Percentiles rank a stretch among this genome's conserved stretches.
Conservation (phyloP, 495 filamentous ascomycete species). For the Lepraria neglecta region DNA sequence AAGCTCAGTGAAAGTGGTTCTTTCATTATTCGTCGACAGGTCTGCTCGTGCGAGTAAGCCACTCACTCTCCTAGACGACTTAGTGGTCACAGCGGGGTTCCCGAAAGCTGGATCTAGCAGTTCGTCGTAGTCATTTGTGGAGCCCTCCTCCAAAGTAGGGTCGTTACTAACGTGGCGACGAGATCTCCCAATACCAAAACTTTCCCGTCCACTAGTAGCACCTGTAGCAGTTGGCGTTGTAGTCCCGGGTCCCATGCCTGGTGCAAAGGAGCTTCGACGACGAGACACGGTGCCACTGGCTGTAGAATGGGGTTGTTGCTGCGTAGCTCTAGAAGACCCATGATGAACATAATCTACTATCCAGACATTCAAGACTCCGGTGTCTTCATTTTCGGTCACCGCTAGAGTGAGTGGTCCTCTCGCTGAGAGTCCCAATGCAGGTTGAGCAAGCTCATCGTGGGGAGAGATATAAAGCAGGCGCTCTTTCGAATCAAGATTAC, state of each 20-base stretch:
- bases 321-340: constrained; percentile 46
- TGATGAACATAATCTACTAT: constrained; percentile 60
- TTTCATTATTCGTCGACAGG: constrained; percentile 68
- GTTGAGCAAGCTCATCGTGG: constrained; percentile 42
- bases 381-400: constrained; percentile 70
- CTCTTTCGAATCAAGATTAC: constrained; percentile 59
- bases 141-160: constrained; percentile 37
- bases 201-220: constrained; percentile 46
- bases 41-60: constrained; percentile 89
- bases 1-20: constrained; percentile 66
- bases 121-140: constrained; percentile 48
- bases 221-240: constrained; percentile 63
- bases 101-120: constrained; percentile 78
- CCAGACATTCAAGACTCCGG: constrained; percentile 73
- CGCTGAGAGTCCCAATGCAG: constrained; percentile 15
- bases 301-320: constrained; percentile 42
- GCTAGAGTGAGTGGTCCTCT: constrained; percentile 59
- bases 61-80: constrained; percentile 81
- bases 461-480: constrained; percentile 73
- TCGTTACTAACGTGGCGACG: constrained; percentile 33
- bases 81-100: constrained; percentile 55
- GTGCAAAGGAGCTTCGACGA: constrained; percentile 78
- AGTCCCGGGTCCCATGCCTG: constrained; percentile 68
- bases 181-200: constrained; percentile 48
- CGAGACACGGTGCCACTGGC: constrained; percentile 53